phyloP scores from a whole-genome alignment of 192 early-diverging fungal genomes.

The Coemansia sp. region DNA sequence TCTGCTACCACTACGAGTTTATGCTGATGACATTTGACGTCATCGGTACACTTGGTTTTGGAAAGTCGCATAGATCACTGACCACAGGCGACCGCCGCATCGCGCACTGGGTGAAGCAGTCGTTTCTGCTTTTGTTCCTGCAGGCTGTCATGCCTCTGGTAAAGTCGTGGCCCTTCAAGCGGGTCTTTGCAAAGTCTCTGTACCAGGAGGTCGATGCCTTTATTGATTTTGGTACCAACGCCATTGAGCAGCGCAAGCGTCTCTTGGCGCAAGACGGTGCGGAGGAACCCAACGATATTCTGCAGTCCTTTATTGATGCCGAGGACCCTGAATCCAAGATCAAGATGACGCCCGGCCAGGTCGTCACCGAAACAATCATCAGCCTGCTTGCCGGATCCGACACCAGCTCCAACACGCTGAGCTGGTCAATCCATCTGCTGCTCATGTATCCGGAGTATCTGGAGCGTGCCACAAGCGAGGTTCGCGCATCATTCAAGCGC shows the following conservation, averaged over 20 bases:
- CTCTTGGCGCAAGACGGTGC: neutral
- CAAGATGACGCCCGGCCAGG: conserved; percentile 32
- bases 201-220: conserved; percentile 17
- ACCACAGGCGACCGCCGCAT: conserved; percentile 31
- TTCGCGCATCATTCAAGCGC: conserved; percentile 18
- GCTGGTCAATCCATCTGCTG: conserved; percentile 38
- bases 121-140: conserved; percentile 29
- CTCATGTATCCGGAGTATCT: conserved; percentile 32
- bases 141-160: conserved; percentile 22
- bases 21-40: conserved; percentile 42
- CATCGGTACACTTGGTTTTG: conserved; percentile 42
- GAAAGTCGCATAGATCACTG: conserved; percentile 33
- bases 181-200: conserved; percentile 12
- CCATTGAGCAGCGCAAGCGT: conserved; percentile 31
- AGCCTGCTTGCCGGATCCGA: conserved; percentile 42
- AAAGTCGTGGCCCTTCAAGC: conserved; percentile 21
- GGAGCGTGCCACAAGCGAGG: conserved; percentile 9
- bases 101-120: conserved; percentile 31
- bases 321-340: conserved; percentile 34
- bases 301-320: conserved; percentile 48
- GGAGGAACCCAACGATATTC: conserved; percentile 24
- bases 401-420: conserved; percentile 39
- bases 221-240: conserved; percentile 15
- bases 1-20: conserved; percentile 40
- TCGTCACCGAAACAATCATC: conserved; percentile 37